A percentile compares a stretch with the other conserved stretches of the same genome.
Conservation (phyloP, 1,284 basidiomycete genomes). For the Irpex lacteus region DNA sequence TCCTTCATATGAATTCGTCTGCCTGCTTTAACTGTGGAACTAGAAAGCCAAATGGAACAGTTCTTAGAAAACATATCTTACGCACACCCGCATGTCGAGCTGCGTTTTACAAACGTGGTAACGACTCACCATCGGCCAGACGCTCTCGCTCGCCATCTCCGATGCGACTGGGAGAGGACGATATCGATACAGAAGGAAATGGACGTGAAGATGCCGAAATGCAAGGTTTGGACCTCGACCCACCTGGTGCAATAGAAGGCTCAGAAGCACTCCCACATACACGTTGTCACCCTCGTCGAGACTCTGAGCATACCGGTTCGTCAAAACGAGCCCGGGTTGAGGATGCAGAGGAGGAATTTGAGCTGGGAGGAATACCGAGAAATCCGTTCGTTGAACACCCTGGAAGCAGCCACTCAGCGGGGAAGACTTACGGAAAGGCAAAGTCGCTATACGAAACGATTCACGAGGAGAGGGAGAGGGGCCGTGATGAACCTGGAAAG, state of each 20-base stretch:
- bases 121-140: background rate
- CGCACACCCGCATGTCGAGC: background rate
- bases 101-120: background rate
- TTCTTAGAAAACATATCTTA: constrained; percentile 2
- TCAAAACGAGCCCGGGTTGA: constrained; percentile 2
- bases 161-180: background rate
- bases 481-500: background rate
- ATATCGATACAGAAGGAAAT: no score
- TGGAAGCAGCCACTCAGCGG: background rate
- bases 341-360: constrained; percentile 1
- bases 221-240: background rate
- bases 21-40: background rate
- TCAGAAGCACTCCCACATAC: background rate
- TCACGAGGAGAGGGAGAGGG: background rate
- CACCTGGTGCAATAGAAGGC: background rate
- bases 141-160: background rate
- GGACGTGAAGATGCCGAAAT: background rate
- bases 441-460: background rate
- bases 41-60: constrained; percentile 12
- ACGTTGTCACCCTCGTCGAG: background rate
- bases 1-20: background rate
- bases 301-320: background rate
- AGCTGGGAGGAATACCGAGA: constrained; percentile 2
- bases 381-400: background rate
- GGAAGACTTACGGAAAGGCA: background rate